phyloP scores from a whole-genome alignment of 257 asterid genomes.

The Ocimum tenuiflorum region DNA sequence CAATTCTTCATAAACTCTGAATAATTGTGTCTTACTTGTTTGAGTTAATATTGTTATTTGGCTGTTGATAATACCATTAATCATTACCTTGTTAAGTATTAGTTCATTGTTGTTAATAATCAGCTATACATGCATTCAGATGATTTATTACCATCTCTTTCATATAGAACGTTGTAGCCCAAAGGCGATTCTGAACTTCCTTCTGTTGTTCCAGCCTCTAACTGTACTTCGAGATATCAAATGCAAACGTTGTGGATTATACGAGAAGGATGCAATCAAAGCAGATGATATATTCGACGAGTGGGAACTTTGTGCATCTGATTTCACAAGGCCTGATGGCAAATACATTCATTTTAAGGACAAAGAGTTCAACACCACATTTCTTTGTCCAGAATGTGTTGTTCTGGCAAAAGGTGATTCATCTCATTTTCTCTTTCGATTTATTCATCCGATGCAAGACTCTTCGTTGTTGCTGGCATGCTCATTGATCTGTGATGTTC shows the following conservation, averaged over 20 bases:
- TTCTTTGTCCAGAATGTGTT: conserved; percentile 39
- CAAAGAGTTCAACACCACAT: conserved; percentile 38
- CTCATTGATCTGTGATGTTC: neutral
- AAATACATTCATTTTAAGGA: conserved; percentile 37
- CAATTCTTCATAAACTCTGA: neutral
- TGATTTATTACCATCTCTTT: neutral
- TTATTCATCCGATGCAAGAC: neutral
- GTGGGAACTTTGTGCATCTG: conserved; percentile 83
- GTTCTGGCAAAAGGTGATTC: conserved; percentile 25
- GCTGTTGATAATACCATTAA: neutral
- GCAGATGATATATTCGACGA: conserved; percentile 59
- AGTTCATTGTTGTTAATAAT: neutral
- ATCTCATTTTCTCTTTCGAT: neutral
- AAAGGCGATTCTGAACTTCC: conserved; percentile 6
- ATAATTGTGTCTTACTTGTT: neutral
- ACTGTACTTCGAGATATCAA: conserved; percentile 44
- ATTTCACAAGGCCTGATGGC: conserved; percentile 51
- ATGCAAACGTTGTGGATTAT: conserved; percentile 84
- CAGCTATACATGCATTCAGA: neutral
- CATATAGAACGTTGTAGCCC: neutral
- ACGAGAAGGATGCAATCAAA: conserved; percentile 55
- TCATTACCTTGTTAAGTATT: neutral
- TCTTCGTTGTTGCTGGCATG: neutral
- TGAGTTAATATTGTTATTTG: neutral
- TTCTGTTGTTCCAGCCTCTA: conserved; percentile 59